These are phyloP conservation scores for Mimosa bimucronata DNA, from an alignment of 306 rosid genomes.

Conservation along the genomic window DNA sequence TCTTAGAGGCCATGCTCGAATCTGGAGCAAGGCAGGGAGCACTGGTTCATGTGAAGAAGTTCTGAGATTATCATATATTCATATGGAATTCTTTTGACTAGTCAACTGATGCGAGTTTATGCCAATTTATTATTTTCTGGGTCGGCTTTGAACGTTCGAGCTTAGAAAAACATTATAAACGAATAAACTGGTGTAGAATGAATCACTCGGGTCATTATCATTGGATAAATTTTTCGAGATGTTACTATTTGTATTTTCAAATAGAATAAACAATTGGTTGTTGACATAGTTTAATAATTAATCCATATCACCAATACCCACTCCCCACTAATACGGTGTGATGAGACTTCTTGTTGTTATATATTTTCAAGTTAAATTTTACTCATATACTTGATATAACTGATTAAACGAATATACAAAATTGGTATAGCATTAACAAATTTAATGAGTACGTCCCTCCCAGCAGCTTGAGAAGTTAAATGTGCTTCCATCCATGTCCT, in stretches of 20 bases:
- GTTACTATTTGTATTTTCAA: not conserved
- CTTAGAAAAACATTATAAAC: not conserved
- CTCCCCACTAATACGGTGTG: too few species aligned
- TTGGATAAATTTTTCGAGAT: constrained; percentile 22
- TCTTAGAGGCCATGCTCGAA: constrained; percentile 92
- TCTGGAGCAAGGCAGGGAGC: constrained; percentile 82
- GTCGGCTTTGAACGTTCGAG: constrained; percentile 10
- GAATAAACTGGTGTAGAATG: constrained; percentile 29
- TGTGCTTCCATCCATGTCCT: too few species aligned
- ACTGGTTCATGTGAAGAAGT: constrained; percentile 67
- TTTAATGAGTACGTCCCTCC: too few species aligned
- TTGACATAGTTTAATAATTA: too few species aligned
- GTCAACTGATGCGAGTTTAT: constrained; percentile 21
- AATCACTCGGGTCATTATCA: constrained; percentile 5
- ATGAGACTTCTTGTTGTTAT: too few species aligned
- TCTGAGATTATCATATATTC: constrained; percentile 53
- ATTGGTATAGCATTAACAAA: too few species aligned
- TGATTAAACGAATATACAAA: too few species aligned
- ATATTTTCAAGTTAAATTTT: too few species aligned
- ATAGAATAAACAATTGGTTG: too few species aligned
- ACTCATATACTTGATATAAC: too few species aligned
- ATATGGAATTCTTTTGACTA: constrained; percentile 22
- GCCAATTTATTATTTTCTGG: constrained; percentile 10
- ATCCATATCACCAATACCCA: too few species aligned
- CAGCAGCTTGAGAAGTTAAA: too few species aligned